These are phyloP conservation scores for Vaccinium vitisidaea DNA, from an alignment of 148 eudicot genomes.

Conservation along the genomic window DNA sequence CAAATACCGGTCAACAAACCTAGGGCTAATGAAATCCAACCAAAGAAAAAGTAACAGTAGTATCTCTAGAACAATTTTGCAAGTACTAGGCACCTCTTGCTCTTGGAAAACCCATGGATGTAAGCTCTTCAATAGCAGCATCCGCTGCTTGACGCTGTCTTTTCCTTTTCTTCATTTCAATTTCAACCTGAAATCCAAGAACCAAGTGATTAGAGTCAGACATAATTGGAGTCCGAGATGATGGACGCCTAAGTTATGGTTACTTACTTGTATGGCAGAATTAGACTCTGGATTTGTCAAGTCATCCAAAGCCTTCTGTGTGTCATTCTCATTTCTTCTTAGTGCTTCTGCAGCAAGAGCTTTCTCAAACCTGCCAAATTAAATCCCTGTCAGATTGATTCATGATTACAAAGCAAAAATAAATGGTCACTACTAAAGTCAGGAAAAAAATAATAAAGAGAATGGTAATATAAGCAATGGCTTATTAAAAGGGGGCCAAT, in stretches of 20 bases:
- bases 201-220: conserved; percentile 8
- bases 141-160: conserved; percentile 37
- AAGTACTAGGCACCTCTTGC: conserved; percentile 44
- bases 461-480: too few relatives aligned
- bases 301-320: conserved; percentile 75
- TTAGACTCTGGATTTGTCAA: conserved; percentile 77
- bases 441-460: neutral
- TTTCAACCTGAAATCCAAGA: conserved; percentile 48
- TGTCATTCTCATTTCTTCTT: conserved; percentile 85
- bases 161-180: conserved; percentile 73
- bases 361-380: conserved; percentile 59
- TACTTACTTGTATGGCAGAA: conserved; percentile 61
- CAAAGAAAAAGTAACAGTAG: too few relatives aligned
- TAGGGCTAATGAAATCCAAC: neutral
- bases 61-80: neutral
- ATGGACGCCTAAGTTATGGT: neutral
- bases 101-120: conserved; percentile 66
- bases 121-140: conserved; percentile 47
- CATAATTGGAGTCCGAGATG: neutral
- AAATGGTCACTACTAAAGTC: neutral
- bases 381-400: neutral
- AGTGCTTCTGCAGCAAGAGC: conserved; percentile 92
- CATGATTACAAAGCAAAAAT: neutral
- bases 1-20: neutral
- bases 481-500: too few relatives aligned